Base-by-base conservation (phyloP, 805 yeast species). In the Wickerhamiella azymoides region DNA sequence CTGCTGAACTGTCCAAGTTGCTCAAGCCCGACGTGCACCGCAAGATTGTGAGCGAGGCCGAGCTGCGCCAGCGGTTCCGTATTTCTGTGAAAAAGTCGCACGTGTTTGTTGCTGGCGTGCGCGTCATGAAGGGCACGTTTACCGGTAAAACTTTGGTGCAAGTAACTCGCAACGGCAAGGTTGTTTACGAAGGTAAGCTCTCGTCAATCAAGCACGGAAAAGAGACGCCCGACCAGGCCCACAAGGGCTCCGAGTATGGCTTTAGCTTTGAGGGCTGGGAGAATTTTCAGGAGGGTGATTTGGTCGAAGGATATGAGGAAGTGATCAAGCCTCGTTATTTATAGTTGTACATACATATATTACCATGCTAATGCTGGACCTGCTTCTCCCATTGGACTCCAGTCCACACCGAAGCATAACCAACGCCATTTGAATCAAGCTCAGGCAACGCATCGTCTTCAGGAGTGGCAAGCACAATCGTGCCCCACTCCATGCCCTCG, bases 401-500 rank as follows among this genome's bases (percentile, higher is more conserved):
- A 41, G 77, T 78, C 74, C 76, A 79, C 62, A 84, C 94, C 56
- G 79, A 81, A 1, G 77, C 73, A 55, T 84, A 84, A 0, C 84
- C 94, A n/a, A 84, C 86, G 36, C 75, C 73, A 47, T 76, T 67
- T 7, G 65, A 72, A 50, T 81, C 86, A 39, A 76, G 62, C 21
- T 60, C 50, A 2, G 64, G 60, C 5, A 85, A 79, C 13, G 68
- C 62, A 57, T 84, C 93, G 52, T 76, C 79, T 7, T 64, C 62
- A 53, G 84, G 86, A 0, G 96, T 84, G 36, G 79, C 83, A 1
- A 89, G 82, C 21, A 84, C 65, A 26, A 92, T 82, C 0, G 97
- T 83, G 1, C 96, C 97, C 98, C 98, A 92, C 51, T 89, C 93
- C 94, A 89, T 89, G 10, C 97, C 96, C 30, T 76, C 76, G 37